Evolutionary conservation across 805 yeast species (phyloP), one percentile per base, ranked within the genome.

Genomic region (Yamadazyma phyllophila): DNA sequence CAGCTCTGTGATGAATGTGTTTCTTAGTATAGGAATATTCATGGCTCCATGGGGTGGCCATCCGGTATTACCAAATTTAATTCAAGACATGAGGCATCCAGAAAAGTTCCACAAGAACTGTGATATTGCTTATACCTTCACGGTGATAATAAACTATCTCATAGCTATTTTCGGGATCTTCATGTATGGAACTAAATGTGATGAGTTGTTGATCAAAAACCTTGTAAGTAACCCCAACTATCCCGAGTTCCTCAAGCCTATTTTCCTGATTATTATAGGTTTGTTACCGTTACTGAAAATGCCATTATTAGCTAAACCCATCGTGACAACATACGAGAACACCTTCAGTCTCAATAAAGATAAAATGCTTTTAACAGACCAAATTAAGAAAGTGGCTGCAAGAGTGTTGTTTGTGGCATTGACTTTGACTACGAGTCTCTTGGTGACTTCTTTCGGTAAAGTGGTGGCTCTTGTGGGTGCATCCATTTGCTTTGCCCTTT

Each of bases 1-100:
- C 14, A 37, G 60, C 24, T 54, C 63, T 5, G 7, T 41, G 12
- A 8, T 26, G 13, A 67, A 70, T 41, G 52, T 82, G 8, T 57
- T 78, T 8, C 62, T 80, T 30, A 74, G 85, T 7, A 65, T 83
- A 45, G 92, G 92, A 2, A 72, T 85, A 26, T 73, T 82, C 47
- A 77, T 85, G 74, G 89, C 91, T 3, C 89, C 90, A 10, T 85
- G 88, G 81, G 92, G 92, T 46, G 94, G 94, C 2, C 92, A 85
- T 60, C 88, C 89, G 1, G 83, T 86, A 6, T 84, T 84, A 53
- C 92, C 92, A 2, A 87, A 83, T 55, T 66, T 85, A 36, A 82
- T 80, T 59, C 67, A 77, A 33, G 94, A 85, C 60, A 86, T 85
- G 86, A 74, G 81, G 56, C 82, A 77, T 45, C 89, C 89, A 6